phyloP scores from a whole-genome alignment of 108 stramenopile genomes.

The Schizochytrium sp. region DNA sequence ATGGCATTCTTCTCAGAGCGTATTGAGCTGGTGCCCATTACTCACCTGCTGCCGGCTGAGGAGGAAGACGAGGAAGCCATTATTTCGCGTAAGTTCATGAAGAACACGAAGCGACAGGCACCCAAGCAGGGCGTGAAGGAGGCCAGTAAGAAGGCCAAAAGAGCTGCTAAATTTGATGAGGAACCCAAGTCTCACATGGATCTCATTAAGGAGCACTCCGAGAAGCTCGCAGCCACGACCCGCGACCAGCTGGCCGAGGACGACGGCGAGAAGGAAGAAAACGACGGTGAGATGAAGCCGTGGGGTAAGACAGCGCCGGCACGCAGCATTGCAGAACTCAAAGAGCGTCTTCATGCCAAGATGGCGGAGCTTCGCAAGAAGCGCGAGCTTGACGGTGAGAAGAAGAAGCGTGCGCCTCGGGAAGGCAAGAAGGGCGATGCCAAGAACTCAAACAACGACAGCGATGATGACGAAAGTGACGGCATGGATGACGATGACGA shows the following conservation, averaged over 20 bases:
- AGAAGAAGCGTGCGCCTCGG: not conserved
- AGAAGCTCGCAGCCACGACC: not conserved
- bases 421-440: not conserved
- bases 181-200: not conserved
- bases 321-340: slow-evolving; percentile 22
- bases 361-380: slow-evolving; percentile 25
- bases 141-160: slow-evolving; percentile 45
- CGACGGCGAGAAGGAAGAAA: not conserved
- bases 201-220: not conserved
- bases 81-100: slow-evolving; percentile 2
- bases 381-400: not conserved
- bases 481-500: not conserved
- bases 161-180: not conserved
- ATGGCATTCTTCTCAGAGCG: not conserved
- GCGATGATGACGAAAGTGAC: not conserved
- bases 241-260: not conserved
- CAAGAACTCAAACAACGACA: not conserved
- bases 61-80: slow-evolving; percentile 45
- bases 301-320: slow-evolving; percentile 11
- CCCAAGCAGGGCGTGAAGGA: not conserved
- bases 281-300: not conserved
- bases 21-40: slow-evolving; percentile 6
- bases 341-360: slow-evolving; percentile 12
- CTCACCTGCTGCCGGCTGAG: slow-evolving; percentile 16
- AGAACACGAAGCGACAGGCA: not conserved